Evolutionary conservation across 768 basidiomycete species (phyloP), one percentile per base, ranked within the genome.

Genomic region (Mycena metata): DNA sequence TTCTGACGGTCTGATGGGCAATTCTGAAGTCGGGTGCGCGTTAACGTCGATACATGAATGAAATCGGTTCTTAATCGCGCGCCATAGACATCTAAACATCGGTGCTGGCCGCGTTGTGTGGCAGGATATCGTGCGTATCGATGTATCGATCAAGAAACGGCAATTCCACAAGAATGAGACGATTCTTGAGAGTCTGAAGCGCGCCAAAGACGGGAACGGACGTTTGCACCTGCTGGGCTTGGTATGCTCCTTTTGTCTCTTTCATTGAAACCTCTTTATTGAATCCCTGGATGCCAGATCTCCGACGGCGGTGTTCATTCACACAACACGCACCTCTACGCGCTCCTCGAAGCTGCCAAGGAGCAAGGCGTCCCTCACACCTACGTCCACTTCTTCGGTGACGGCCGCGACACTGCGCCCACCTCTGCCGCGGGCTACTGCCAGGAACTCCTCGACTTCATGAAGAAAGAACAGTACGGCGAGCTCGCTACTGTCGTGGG

Each of bases 241-340:
- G 75, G 93, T 96, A 77, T 60, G 87, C 45, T 56, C 65, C 35
- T 46, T 45, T 17, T 49, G 26, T 30, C 50, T 58, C 61, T n/a
- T 17, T 26, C 55, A 4, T 42, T 21, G 30, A 49, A 16, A 41
- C 12, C 16, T 35, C 17, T 5, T 57, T n/a, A 17, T 60, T 12
- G 36, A 33, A 43, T 30, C 30, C 8, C 3, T 72, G 36, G n/a
- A 36, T 12, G 36, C 36, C 36, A 96, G 94, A 84, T 96, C 59
- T 98, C 96, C 16, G 96, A 98, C 72, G 96, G 96, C 36, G 96
- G 96, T 73, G 96, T 98, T 19, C 96, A 97, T 82, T 97, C 96
- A 1, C 96, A 97, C 79, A 97, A 95, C 77, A 87, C 79, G 58
- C 96, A 98, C 78, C 88, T 98, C 42, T 95, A 90, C 74, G 96